Evolutionary conservation across 192 early-diverging fungal species (phyloP).

Genomic region (Cladochytrium replicatum): DNA sequence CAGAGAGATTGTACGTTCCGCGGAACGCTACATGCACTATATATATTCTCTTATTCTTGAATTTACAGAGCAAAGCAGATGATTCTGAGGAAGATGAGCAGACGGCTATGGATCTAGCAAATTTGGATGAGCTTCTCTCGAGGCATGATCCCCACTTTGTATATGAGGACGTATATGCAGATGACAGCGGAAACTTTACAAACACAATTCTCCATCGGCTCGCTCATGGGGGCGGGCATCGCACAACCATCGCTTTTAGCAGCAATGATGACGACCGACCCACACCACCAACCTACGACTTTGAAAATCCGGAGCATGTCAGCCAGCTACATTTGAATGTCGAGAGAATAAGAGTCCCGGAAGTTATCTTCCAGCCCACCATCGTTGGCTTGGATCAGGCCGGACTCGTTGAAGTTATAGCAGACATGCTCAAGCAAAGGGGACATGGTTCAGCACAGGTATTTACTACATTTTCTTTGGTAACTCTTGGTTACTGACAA

Average conservation of each 20-base stretch:
- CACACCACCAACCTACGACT: conserved; percentile 36
- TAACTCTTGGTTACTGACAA: conserved; percentile 1
- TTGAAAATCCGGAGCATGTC: conserved; percentile 37
- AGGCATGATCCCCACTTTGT: conserved; percentile 67
- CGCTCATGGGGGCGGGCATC: conserved; percentile 47
- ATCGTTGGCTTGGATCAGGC: conserved; percentile 83
- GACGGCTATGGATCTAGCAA: conserved; percentile 54
- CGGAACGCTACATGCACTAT: neutral
- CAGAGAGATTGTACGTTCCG: conserved; percentile 64
- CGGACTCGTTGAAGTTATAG: conserved; percentile 59
- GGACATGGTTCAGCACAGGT: conserved; percentile 12
- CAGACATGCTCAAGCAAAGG: conserved; percentile 20
- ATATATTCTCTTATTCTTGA: neutral
- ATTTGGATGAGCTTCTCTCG: conserved; percentile 61
- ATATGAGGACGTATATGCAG: conserved; percentile 59
- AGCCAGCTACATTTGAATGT: conserved; percentile 85
- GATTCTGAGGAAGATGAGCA: conserved; percentile 72
- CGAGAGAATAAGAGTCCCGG: conserved; percentile 82
- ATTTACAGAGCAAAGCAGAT: conserved; percentile 55
- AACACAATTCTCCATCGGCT: conserved; percentile 68
- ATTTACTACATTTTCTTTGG: conserved; percentile 40
- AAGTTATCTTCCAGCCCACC: conserved; percentile 80
- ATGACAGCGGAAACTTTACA: conserved; percentile 43
- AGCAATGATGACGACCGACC: conserved; percentile 48
- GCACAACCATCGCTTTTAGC: conserved; percentile 18